These are phyloP conservation scores for Saccharomyces hybrid DNA, from an alignment of 1,139 yeast species.

Conservation along the genomic window DNA sequence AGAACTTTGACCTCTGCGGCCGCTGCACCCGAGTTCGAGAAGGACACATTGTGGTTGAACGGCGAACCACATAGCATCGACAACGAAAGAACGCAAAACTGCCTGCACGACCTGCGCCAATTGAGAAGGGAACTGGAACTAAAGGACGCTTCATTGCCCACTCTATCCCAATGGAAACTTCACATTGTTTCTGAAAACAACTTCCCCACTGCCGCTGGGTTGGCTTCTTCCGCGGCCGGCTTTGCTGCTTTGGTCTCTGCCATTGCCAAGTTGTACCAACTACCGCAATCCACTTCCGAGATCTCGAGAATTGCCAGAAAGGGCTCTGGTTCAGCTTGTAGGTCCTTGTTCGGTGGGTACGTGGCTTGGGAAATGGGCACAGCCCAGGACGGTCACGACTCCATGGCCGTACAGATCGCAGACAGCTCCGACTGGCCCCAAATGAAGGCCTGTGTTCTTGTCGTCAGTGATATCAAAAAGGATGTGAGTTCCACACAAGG, in stretches of 20 bases:
- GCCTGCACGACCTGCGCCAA: constrained; percentile 65
- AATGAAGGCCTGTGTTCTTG: constrained; percentile 86
- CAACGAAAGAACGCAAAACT: constrained; percentile 70
- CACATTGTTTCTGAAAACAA: constrained; percentile 91
- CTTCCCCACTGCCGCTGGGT: constrained; percentile 98
- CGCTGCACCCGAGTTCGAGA: constrained; percentile 47
- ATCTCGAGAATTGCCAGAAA: constrained; percentile 91
- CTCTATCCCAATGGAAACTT: constrained; percentile 56
- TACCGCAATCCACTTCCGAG: constrained; percentile 77
- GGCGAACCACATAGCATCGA: constrained; percentile 62
- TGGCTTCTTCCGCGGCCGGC: constrained; percentile 97
- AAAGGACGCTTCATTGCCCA: constrained; percentile 45
- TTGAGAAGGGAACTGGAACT: constrained; percentile 54
- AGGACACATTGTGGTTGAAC: constrained; percentile 77
- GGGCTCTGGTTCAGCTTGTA: constrained; percentile 98
- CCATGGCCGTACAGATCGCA: constrained; percentile 88
- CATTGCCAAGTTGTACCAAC: constrained; percentile 69
- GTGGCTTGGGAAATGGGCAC: constrained; percentile 99
- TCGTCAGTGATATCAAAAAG: constrained; percentile 86
- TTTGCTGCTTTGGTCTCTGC: constrained; percentile 92
- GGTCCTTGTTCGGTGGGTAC: constrained; percentile 93
- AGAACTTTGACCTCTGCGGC: constrained; percentile 88
- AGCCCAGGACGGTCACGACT: constrained; percentile 67
- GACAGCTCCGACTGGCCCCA: constrained; percentile 83
- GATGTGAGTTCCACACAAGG: constrained; percentile 94